Evolutionary conservation across 2,329 filamentous ascomycete species (phyloP).

Genomic region (Penicillium palitans): DNA sequence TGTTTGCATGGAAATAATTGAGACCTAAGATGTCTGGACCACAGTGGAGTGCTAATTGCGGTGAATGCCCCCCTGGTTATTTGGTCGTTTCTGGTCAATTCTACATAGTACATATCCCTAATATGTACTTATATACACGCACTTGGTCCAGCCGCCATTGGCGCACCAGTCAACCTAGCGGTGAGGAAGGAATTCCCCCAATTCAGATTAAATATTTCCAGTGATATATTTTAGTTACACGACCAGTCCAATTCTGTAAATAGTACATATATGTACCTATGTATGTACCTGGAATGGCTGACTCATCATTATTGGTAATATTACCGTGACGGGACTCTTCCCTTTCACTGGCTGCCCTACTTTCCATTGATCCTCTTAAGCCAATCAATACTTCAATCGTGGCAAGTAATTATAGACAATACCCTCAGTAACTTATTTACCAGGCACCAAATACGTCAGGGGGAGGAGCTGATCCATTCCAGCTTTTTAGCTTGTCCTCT

Average conservation of each 20-base stretch:
- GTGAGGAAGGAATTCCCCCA: slow-evolving; percentile 7
- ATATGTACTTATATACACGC: neutral
- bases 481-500: slow-evolving; percentile 14
- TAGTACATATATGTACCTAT: neutral
- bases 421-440: slow-evolving; percentile 17
- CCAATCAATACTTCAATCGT: slow-evolving; percentile 17
- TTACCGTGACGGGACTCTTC: neutral
- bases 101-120: neutral
- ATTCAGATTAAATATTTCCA: neutral
- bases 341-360: slow-evolving; percentile 25
- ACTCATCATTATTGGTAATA: slow-evolving; percentile 25
- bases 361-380: slow-evolving; percentile 7
- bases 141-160: slow-evolving; percentile 8
- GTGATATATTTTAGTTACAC: neutral
- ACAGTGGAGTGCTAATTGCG: slow-evolving; percentile 11
- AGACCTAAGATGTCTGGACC: slow-evolving; percentile 7
- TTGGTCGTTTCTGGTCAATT: neutral
- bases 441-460: slow-evolving; percentile 29
- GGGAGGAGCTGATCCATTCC: slow-evolving; percentile 25
- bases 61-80: slow-evolving; percentile 4
- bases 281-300: slow-evolving; percentile 20
- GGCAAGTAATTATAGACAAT: neutral
- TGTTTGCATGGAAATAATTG: neutral
- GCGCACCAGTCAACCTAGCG: slow-evolving; percentile 6
- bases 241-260: slow-evolving; percentile 6